These are phyloP conservation scores for Rhizophagus sp. DNA, from an alignment of 192 early-diverging fungal species.

Conservation along the genomic window DNA sequence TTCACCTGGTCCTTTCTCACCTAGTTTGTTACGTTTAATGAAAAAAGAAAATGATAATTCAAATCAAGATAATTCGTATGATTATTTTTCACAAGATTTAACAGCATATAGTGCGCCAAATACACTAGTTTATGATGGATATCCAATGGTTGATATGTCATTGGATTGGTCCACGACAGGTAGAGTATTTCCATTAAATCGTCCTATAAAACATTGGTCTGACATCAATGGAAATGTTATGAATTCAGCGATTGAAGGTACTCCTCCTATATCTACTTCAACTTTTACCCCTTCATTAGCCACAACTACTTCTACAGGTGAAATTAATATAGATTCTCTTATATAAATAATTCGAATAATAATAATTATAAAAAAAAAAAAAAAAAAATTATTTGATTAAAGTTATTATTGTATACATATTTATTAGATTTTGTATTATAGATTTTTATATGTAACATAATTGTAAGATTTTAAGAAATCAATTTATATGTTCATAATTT, in stretches of 20 bases:
- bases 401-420: neutral
- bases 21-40: neutral
- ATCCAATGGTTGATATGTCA: neutral
- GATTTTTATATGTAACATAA: neutral
- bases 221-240: neutral
- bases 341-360: neutral
- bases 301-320: neutral
- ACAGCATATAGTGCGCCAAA: neutral
- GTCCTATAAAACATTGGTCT: neutral
- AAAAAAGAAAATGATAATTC: neutral
- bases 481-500: neutral
- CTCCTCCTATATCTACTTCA: neutral
- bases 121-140: neutral
- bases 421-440: neutral
- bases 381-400: neutral
- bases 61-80: neutral
- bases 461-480: neutral
- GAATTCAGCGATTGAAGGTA: neutral
- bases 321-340: neutral
- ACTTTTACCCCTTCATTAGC: neutral
- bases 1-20: neutral
- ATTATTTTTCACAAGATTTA: slow-evolving; percentile 20
- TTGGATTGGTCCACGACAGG: neutral
- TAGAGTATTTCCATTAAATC: neutral
- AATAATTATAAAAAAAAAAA: too few relatives aligned